Percentiles rank a stretch among this genome's conserved stretches.
These are phyloP conservation scores for Xerocomus brunneocitrinus DNA, from an alignment of 768 basidiomycete species.

Conservation along the genomic window DNA sequence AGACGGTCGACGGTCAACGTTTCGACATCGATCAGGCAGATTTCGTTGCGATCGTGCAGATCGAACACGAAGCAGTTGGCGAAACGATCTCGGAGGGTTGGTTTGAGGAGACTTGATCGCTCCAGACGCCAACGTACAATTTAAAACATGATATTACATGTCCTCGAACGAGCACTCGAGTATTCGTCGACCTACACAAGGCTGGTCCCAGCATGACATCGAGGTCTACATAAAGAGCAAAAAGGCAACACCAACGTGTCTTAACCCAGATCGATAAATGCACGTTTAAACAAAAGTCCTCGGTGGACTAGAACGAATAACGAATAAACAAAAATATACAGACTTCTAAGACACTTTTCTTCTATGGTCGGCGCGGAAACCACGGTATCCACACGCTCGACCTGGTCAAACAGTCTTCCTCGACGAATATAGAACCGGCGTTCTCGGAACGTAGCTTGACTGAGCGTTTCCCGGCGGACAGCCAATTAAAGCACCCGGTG, in stretches of 20 bases:
- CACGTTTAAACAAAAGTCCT: not conserved
- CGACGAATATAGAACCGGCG: not conserved
- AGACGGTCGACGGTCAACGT: not conserved
- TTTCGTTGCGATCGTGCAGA: constrained; percentile 2
- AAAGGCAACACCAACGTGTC: not conserved
- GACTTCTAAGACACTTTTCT: not conserved
- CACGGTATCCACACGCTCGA: constrained; percentile 17
- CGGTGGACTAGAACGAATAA: not conserved
- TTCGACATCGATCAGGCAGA: not conserved
- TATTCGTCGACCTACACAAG: not conserved
- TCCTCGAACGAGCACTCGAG: not conserved
- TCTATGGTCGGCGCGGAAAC: constrained; percentile 1
- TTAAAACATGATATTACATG: not conserved
- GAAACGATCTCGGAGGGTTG: not conserved
- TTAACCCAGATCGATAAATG: not conserved
- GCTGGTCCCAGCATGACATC: not conserved
- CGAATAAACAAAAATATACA: not conserved
- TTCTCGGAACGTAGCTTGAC: constrained; percentile 1
- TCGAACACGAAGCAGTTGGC: not conserved
- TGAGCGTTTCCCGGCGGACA: constrained; percentile 6
- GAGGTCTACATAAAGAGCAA: not conserved
- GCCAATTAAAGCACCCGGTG: constrained; percentile 21
- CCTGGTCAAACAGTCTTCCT: constrained; percentile 15
- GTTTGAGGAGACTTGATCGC: not conserved
- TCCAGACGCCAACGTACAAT: not conserved